phyloP scores from a whole-genome alignment of 768 basidiomycete genomes.

The Pleurotus ostreatus region DNA sequence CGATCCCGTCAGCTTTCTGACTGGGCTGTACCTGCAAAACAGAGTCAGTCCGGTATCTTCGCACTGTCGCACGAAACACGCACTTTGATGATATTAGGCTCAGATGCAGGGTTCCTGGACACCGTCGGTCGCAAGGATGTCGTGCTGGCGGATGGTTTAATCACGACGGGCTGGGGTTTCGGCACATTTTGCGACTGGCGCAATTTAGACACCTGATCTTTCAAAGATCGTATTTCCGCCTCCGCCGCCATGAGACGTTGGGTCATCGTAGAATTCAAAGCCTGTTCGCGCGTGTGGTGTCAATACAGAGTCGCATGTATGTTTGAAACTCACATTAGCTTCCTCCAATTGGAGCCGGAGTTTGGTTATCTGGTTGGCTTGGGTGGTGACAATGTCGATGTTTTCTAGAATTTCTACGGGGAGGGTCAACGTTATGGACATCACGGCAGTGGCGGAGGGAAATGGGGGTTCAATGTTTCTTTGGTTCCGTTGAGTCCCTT shows the following conservation, averaged over 20 bases:
- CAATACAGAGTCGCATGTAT: not conserved
- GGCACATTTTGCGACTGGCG: not conserved
- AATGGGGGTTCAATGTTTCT: conserved; percentile 1
- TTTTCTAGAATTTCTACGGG: conserved; percentile 9
- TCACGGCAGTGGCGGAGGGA: conserved; percentile 1
- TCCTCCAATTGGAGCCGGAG: conserved; percentile 6
- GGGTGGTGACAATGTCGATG: conserved; percentile 4
- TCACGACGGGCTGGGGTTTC: not conserved
- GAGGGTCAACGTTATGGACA: conserved; percentile 10
- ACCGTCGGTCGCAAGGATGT: conserved; percentile 2
- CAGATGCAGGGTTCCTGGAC: not conserved
- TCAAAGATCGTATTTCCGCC: conserved; percentile 5
- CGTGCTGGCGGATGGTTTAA: not conserved
- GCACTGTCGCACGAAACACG: not conserved
- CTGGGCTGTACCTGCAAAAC: not conserved
- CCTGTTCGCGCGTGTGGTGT: not conserved
- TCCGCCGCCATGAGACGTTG: conserved; percentile 1
- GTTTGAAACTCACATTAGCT: not conserved
- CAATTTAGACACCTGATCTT: not conserved
- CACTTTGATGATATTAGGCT: not conserved
- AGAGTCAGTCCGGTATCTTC: not conserved
- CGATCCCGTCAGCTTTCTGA: conserved; percentile 1
- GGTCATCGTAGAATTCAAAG: conserved; percentile 5
- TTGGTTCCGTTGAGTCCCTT: not conserved
- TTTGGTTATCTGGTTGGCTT: conserved; percentile 1